Conservation (phyloP, 2,329 filamentous ascomycete genomes). For the Scedosporium apiospermum region DNA sequence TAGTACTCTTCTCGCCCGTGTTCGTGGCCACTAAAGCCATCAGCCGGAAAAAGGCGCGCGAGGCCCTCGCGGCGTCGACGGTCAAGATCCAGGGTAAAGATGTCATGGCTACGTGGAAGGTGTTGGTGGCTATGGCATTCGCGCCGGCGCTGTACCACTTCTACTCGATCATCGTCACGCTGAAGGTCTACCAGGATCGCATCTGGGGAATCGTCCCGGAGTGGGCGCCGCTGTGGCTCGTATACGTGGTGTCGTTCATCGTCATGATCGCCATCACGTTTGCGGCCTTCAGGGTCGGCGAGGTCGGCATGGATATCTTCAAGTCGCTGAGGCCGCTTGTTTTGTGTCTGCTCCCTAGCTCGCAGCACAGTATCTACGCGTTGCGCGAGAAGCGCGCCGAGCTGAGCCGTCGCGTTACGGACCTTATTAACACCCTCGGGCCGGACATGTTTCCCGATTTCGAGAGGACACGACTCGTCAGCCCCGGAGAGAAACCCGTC, state of each 20-base stretch:
- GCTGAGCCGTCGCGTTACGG: slow-evolving; percentile 74
- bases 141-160: slow-evolving; percentile 74
- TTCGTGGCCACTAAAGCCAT: slow-evolving; percentile 79
- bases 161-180: slow-evolving; percentile 65
- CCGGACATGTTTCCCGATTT: slow-evolving; percentile 98
- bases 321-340: slow-evolving; percentile 87
- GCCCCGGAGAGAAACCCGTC: slow-evolving; percentile 27
- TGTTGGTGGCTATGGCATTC: slow-evolving; percentile 76
- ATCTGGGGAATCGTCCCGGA: slow-evolving; percentile 73
- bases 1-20: slow-evolving; percentile 79
- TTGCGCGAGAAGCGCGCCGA: slow-evolving; percentile 63
- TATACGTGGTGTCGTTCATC: slow-evolving; percentile 65
- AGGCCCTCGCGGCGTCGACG: slow-evolving; percentile 74
- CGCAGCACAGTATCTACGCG: slow-evolving; percentile 72
- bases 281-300: slow-evolving; percentile 85
- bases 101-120: slow-evolving; percentile 91
- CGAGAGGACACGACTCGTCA: slow-evolving; percentile 62
- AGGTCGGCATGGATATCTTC: slow-evolving; percentile 97
- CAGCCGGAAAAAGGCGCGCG: slow-evolving; percentile 70
- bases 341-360: slow-evolving; percentile 74
- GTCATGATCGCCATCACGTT: slow-evolving; percentile 86
- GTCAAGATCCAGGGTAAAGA: slow-evolving; percentile 85
- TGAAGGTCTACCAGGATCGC: slow-evolving; percentile 72
- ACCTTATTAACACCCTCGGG: slow-evolving; percentile 88
- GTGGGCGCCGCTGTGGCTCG: slow-evolving; percentile 69